Evolutionary conservation across 176 grass and related monocot genomes (phyloP).

Genomic region (Saccharum officinarum): DNA sequence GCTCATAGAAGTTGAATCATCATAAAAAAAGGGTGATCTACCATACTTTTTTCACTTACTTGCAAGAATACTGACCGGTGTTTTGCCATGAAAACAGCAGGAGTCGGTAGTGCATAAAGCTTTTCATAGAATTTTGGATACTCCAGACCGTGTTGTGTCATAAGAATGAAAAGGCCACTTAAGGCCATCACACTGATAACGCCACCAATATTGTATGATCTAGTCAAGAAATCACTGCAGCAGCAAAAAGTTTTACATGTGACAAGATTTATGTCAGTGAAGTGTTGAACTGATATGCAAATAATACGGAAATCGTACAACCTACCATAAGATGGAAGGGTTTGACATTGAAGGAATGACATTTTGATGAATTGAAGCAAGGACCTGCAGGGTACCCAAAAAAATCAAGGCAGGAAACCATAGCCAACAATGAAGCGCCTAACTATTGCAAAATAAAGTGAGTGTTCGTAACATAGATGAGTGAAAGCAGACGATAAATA

Average conservation of each 20-base stretch:
- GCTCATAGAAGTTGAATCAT: not conserved
- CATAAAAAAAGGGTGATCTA: not conserved
- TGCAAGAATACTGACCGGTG: slow-evolving; percentile 90
- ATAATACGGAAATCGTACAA: slow-evolving; percentile 15
- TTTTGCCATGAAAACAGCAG: slow-evolving; percentile 88
- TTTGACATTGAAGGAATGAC: slow-evolving; percentile 92
- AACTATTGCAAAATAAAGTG: not conserved
- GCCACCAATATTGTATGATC: slow-evolving; percentile 96
- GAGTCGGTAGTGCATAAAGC: slow-evolving; percentile 81
- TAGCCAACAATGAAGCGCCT: not conserved
- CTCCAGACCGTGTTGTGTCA: slow-evolving; percentile 91
- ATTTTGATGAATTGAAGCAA: slow-evolving; percentile 84
- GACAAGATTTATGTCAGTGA: not conserved
- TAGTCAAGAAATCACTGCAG: slow-evolving; percentile 97
- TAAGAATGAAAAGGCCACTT: slow-evolving; percentile 93
- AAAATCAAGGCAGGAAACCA: slow-evolving; percentile 18
- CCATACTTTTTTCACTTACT: slow-evolving; percentile 55
- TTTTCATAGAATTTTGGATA: slow-evolving; percentile 97
- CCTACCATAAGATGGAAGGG: slow-evolving; percentile 85
- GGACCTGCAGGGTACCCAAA: slow-evolving; percentile 58
- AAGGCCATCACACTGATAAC: slow-evolving; percentile 97
- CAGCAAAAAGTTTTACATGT: slow-evolving; percentile 1
- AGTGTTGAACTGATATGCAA: slow-evolving; percentile 15
- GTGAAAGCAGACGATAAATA: not conserved
- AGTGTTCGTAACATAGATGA: not conserved